phyloP scores from a whole-genome alignment of 345 rosid genomes.

The Lagerstroemia speciosa region DNA sequence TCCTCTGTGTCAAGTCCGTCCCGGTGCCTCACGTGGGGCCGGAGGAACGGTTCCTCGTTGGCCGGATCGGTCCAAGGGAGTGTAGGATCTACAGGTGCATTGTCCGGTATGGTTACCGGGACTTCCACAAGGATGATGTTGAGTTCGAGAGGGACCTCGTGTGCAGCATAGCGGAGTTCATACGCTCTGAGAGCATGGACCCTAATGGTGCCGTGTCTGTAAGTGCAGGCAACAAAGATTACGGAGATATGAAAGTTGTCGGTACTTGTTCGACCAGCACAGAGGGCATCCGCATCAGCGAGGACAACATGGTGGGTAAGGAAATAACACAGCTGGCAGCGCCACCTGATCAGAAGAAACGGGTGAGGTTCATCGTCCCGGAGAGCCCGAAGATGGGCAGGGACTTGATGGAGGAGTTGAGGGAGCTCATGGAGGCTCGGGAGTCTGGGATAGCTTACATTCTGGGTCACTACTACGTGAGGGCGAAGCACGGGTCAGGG shows the following conservation, averaged over 20 bases:
- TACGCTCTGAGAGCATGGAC: constrained; percentile 43
- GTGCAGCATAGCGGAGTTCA: constrained; percentile 74
- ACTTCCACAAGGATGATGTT: constrained; percentile 79
- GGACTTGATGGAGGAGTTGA: constrained; percentile 50
- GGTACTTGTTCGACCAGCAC: constrained; percentile 68
- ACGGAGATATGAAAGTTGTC: constrained; percentile 49
- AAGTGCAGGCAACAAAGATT: constrained; percentile 25
- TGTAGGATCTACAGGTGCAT: constrained; percentile 82
- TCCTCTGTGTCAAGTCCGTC: constrained; percentile 91
- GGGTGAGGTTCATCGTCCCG: constrained; percentile 67
- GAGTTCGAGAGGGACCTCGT: constrained; percentile 90
- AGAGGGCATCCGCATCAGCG: constrained; percentile 46
- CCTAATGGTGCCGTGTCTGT: constrained; percentile 13
- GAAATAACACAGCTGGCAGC: constrained; percentile 41
- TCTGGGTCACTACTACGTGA: constrained; percentile 71
- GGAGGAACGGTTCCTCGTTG: constrained; percentile 72
- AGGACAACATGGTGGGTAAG: constrained; percentile 27
- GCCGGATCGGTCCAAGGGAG: constrained; percentile 67
- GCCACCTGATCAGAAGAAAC: constrained; percentile 29
- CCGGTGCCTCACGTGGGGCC: constrained; percentile 91
- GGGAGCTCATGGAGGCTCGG: constrained; percentile 70
- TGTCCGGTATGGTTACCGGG: constrained; percentile 82
- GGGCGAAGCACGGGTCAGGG: constrained; percentile 77
- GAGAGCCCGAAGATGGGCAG: constrained; percentile 54
- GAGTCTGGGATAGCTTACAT: constrained; percentile 85